Evolutionary conservation across 2,329 filamentous ascomycete species (phyloP).

Genomic region (Paramyrothecium roridum): DNA sequence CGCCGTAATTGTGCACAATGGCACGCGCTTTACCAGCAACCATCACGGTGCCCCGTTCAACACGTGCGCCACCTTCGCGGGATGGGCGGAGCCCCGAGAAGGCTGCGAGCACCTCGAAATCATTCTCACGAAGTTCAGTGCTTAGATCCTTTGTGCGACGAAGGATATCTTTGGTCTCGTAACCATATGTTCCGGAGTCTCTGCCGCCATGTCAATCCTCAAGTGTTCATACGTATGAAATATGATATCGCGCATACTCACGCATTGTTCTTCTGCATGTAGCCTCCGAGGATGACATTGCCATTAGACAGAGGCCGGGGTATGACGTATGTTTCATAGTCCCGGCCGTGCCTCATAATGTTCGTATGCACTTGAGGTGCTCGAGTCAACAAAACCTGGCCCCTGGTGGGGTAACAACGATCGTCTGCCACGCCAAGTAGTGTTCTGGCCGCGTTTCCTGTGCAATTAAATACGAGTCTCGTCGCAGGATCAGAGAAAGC

Average conservation of each 20-base stretch:
- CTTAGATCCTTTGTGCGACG: conserved; percentile 24
- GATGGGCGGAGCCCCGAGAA: conserved; percentile 28
- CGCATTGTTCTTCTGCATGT: conserved; percentile 27
- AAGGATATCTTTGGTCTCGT: conserved; percentile 31
- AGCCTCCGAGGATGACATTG: conserved; percentile 28
- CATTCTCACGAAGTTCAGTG: conserved; percentile 15
- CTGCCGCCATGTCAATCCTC: conserved; percentile 9
- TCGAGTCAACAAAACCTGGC: conserved; percentile 29
- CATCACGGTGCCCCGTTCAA: conserved; percentile 32
- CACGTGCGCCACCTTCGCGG: conserved; percentile 34
- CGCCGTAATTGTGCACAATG: conserved; percentile 38
- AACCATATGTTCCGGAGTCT: conserved; percentile 24
- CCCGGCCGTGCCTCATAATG: conserved; percentile 30
- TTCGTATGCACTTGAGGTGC: conserved; percentile 26
- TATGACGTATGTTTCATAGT: conserved; percentile 35
- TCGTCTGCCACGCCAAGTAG: conserved; percentile 30
- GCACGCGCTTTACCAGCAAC: conserved; percentile 13
- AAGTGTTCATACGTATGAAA: too few relatives aligned
- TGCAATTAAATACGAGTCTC: conserved; percentile 26
- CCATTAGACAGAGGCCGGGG: conserved; percentile 28
- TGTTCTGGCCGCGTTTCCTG: conserved; percentile 25
- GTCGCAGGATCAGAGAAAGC: conserved; percentile 19
- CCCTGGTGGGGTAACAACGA: conserved; percentile 33
- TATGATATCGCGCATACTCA: conserved; percentile 10
- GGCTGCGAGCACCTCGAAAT: conserved; percentile 23